phyloP scores from a whole-genome alignment of 2,329 filamentous ascomycete species.

The Camillea tinctor region DNA sequence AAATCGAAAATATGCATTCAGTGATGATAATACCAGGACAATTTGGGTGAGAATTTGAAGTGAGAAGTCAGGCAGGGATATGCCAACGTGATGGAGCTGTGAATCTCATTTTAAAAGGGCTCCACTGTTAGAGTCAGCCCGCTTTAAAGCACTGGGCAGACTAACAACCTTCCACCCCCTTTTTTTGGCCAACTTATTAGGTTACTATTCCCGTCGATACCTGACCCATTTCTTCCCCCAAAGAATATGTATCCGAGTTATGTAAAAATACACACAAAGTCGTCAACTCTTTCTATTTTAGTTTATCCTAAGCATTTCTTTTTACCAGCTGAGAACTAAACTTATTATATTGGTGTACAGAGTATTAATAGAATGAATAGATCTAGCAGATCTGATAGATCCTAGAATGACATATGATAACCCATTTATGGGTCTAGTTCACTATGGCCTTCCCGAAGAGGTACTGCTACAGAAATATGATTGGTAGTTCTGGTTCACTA shows the following conservation, averaged over 20 bases:
- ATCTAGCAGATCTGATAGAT: no score
- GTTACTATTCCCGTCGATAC: no score
- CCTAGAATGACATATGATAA: not conserved
- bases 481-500: not conserved
- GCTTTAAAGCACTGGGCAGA: not conserved
- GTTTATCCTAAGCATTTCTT: no score
- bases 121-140: not conserved
- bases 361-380: no score
- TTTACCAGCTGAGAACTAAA: no score
- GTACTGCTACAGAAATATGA: not conserved
- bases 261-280: no score
- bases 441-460: not conserved
- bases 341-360: no score
- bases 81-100: not conserved
- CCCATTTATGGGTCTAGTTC: not conserved
- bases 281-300: no score
- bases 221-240: no score
- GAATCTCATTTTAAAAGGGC: not conserved
- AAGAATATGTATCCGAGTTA: no score
- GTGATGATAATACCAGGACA: not conserved
- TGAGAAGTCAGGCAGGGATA: not conserved
- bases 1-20: not conserved
- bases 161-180: not conserved
- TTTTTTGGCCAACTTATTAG: not conserved
- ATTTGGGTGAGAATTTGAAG: not conserved